Base-by-base conservation (phyloP, 2,329 filamentous ascomycete genomes). In the Xylariaceae sp. region DNA sequence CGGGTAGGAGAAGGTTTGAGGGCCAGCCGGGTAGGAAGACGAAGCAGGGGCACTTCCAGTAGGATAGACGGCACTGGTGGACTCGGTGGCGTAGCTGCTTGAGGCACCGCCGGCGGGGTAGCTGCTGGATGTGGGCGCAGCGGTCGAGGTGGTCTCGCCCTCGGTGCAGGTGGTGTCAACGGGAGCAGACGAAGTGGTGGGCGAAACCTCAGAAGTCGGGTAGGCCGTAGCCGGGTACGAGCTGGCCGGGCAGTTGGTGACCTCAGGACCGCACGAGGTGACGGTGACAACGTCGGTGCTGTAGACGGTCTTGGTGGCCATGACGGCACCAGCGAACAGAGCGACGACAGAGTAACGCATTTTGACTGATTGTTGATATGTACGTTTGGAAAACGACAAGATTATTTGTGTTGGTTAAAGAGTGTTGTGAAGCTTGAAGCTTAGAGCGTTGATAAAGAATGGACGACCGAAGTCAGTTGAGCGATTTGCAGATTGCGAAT, bases 321-420 rank as follows among this genome's bases (percentile, higher is more conserved):
- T 62, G 60, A 68, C 74, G 65, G 72, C 74, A 64, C 71, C 75
- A 62, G 74, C 75, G 65, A 83, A 73, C 66, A 79, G 66, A 67
- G 75, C 74, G 65, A 75, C 74, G 65, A 76, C 73, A 67, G 75
- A 66, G 79, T 83, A 83, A 81, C 79, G 79, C 82, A 85, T 85
- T 66, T 83, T 84, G 81, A 75, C 62, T 59, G 70, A 63, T 57
- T 54, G 50, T 51, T n/a, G 17, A 16, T 66, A 66, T 58, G 59
- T 60, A 61, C 53, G 58, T 67, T 66, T 60, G 51, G 63, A 42
- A 53, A 64, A 66, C 63, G 64, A 61, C 64, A 59, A 62, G 58
- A 51, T 61, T 63, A 60, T 61, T 63, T 41, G 47, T 42, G 42
- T 50, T 47, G 34, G 43, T 42, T 60, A 71, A 67, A 66, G 69